A percentile compares a stretch with the other conserved stretches of the same genome.
Conservation (phyloP, 2,329 filamentous ascomycete species). For the Knoxdaviesia capensis region DNA sequence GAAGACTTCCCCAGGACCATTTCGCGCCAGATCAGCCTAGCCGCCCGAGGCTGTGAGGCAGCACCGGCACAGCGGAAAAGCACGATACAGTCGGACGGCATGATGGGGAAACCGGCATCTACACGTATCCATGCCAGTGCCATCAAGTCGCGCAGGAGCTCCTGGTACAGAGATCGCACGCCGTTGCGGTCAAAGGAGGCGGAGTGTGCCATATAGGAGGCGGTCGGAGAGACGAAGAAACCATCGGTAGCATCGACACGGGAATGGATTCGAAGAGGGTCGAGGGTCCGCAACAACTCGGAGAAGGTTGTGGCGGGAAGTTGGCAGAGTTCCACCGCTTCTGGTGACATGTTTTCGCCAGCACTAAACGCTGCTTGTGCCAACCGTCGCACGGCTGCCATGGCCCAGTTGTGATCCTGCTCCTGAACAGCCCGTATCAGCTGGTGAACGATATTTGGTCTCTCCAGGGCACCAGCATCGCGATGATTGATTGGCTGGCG, state of each 20-base stretch:
- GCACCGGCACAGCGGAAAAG: constrained; percentile 27
- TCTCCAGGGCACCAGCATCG: too few species aligned
- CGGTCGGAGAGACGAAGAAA: constrained; percentile 6
- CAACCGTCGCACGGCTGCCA: background rate
- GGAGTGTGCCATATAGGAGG: background rate
- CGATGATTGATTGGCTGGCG: too few species aligned
- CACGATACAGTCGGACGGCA: constrained; percentile 22
- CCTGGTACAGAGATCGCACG: constrained; percentile 19
- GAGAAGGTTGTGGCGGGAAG: constrained; percentile 38
- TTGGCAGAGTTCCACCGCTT: constrained; percentile 11
- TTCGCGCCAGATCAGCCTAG: constrained; percentile 14
- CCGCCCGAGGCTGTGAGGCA: constrained; percentile 15
- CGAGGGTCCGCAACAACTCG: constrained; percentile 40
- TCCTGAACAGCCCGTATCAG: background rate
- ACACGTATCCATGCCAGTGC: background rate
- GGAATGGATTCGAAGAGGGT: constrained; percentile 29
- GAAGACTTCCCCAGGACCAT: constrained; percentile 8
- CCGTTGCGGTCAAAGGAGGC: constrained; percentile 18
- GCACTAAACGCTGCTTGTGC: too few species aligned
- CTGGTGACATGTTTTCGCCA: too few species aligned
- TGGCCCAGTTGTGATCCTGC: background rate
- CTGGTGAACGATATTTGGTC: too few species aligned
- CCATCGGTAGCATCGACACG: constrained; percentile 24
- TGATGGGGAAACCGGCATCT: constrained; percentile 10
- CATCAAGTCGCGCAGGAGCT: constrained; percentile 10